Conservation (phyloP, 108 stramenopile species). For the Epipyxis sp. region DNA sequence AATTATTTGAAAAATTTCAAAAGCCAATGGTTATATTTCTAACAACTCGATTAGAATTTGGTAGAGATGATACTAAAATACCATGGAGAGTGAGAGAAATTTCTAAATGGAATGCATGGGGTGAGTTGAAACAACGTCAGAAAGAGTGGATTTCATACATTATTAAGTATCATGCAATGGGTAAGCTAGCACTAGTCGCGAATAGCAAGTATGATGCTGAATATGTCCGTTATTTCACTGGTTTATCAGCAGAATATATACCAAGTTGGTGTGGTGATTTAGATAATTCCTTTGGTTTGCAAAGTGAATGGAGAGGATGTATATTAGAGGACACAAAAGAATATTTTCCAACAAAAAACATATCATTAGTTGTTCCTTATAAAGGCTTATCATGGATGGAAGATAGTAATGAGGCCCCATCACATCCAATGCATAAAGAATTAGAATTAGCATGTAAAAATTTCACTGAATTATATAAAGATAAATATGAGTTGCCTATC, state of each 20-base stretch:
- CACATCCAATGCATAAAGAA: too few relatives aligned
- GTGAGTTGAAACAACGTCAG: neutral
- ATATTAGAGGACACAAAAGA: neutral
- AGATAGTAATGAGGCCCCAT: neutral
- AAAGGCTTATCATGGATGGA: neutral
- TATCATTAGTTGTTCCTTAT: neutral
- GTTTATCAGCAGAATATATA: neutral
- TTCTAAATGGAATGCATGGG: neutral
- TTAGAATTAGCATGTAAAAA: too few relatives aligned
- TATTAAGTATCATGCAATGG: neutral
- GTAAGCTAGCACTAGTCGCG: neutral
- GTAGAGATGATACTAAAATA: conserved; percentile 21
- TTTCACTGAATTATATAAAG: too few relatives aligned
- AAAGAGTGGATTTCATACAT: conserved; percentile 11
- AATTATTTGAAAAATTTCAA: conserved; percentile 20
- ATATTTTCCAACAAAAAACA: neutral
- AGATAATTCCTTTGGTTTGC: neutral
- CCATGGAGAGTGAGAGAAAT: conserved; percentile 1
- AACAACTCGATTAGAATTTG: conserved; percentile 32
- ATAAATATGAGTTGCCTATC: neutral
- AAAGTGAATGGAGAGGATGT: neutral
- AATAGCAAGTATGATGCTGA: conserved; percentile 29
- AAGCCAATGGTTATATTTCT: conserved; percentile 20
- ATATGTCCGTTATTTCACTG: conserved; percentile 32
- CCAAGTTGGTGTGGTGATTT: conserved; percentile 22